phyloP scores from a whole-genome alignment of 371 early-diverging fungal species.

The Entomophthora muscae region DNA sequence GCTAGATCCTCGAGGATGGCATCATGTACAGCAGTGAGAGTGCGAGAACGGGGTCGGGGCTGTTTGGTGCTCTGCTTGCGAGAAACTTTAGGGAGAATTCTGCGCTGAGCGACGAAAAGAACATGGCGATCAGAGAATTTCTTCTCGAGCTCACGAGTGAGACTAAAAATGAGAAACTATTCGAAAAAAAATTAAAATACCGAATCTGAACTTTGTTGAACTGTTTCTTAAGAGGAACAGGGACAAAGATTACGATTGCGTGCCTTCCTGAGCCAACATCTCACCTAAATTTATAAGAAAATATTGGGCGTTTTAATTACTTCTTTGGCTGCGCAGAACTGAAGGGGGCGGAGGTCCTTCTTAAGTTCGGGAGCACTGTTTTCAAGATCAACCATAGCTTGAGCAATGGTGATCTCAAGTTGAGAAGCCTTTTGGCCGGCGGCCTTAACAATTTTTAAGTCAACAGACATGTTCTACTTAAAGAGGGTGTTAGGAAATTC shows the following conservation, averaged over 20 bases:
- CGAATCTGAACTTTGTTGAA: slow-evolving; percentile 89
- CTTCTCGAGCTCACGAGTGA: slow-evolving; percentile 97
- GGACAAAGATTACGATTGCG: slow-evolving; percentile 92
- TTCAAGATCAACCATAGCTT: slow-evolving; percentile 90
- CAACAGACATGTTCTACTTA: slow-evolving; percentile 22
- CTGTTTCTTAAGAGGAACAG: slow-evolving; percentile 79
- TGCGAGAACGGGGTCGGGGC: slow-evolving; percentile 86
- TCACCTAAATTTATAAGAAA: slow-evolving; percentile 30
- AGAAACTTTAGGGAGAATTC: slow-evolving; percentile 82
- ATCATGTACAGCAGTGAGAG: slow-evolving; percentile 91
- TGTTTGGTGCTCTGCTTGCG: slow-evolving; percentile 76
- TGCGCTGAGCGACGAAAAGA: slow-evolving; percentile 88
- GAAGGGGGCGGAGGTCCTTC: slow-evolving; percentile 84
- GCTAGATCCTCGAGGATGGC: slow-evolving; percentile 90
- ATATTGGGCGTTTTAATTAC: slow-evolving; percentile 36
- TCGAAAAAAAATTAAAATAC: too few species aligned
- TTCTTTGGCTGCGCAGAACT: slow-evolving; percentile 90
- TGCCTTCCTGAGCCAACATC: slow-evolving; percentile 87
- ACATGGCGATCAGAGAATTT: slow-evolving; percentile 98
- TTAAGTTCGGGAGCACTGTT: slow-evolving; percentile 84
- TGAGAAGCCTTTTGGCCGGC: slow-evolving; percentile 57
- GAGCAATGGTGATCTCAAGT: slow-evolving; percentile 87
- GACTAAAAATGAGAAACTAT: slow-evolving; percentile 14
- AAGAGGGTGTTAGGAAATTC: too few species aligned
- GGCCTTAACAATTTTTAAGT: slow-evolving; percentile 61